Conservation (phyloP, 2,329 filamentous ascomycete genomes). For the Fusarium sp. region DNA sequence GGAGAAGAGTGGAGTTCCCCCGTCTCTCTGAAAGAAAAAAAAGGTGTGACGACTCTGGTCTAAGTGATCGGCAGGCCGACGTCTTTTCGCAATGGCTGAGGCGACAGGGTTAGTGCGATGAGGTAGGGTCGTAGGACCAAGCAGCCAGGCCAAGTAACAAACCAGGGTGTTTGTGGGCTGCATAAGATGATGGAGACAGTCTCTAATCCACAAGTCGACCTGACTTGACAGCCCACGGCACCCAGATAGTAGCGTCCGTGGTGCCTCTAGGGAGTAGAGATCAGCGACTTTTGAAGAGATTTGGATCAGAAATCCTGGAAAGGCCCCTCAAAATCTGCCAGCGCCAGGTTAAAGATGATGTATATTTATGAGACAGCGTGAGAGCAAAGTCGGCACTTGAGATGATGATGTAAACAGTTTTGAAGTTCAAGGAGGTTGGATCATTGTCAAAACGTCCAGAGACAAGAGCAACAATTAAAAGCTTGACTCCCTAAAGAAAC, state of each 20-base stretch:
- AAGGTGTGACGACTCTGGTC: slow-evolving; percentile 64
- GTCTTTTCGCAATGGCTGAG: slow-evolving; percentile 61
- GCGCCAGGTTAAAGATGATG: slow-evolving; percentile 2
- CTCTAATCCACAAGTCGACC: slow-evolving; percentile 43
- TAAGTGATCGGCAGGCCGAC: slow-evolving; percentile 66
- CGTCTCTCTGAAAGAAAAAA: slow-evolving; percentile 47
- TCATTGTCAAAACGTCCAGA: slow-evolving; percentile 1
- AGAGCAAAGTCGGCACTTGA: not conserved
- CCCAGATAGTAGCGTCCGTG: slow-evolving; percentile 45
- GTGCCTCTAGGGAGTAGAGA: slow-evolving; percentile 41
- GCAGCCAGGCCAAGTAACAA: slow-evolving; percentile 37
- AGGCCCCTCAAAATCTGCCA: slow-evolving; percentile 7
- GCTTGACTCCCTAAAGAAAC: slow-evolving; percentile 25
- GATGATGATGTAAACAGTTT: slow-evolving; percentile 3
- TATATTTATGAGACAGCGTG: slow-evolving; percentile 9
- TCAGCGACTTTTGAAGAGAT: slow-evolving; percentile 38
- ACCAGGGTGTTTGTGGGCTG: slow-evolving; percentile 50
- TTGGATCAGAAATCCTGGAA: slow-evolving; percentile 36
- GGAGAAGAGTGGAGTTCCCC: slow-evolving; percentile 52
- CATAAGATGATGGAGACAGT: slow-evolving; percentile 47
- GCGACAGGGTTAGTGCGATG: slow-evolving; percentile 58
- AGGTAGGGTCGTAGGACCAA: slow-evolving; percentile 54
- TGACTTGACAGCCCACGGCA: slow-evolving; percentile 48
- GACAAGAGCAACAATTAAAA: slow-evolving; percentile 38
- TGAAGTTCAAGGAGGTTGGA: not conserved